Evolutionary conservation across 192 early-diverging fungal genomes (phyloP).

Genomic region (Coemansia sp.): DNA sequence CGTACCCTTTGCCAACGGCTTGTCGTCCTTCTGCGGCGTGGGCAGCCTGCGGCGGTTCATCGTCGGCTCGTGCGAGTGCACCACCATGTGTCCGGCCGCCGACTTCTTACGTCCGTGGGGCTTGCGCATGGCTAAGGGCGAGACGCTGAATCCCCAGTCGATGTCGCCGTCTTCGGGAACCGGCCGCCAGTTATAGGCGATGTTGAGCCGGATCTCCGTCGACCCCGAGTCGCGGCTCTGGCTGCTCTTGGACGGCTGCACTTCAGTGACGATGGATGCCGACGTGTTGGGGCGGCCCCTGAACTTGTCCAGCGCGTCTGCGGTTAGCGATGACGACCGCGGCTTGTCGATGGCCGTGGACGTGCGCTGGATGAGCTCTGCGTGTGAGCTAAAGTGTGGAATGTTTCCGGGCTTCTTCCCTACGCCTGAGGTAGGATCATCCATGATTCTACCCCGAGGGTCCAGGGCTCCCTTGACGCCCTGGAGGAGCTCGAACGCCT

Average conservation of each 20-base stretch:
- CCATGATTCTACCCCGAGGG: neutral
- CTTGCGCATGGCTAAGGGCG: slow-evolving; percentile 35
- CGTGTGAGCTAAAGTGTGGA: slow-evolving; percentile 45
- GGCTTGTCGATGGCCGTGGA: slow-evolving; percentile 36
- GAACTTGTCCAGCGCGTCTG: slow-evolving; percentile 15
- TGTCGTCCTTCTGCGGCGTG: slow-evolving; percentile 16
- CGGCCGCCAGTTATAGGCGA: slow-evolving; percentile 37
- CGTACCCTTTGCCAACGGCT: neutral
- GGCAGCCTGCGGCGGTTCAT: slow-evolving; percentile 42
- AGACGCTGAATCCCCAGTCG: slow-evolving; percentile 47
- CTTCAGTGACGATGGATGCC: slow-evolving; percentile 14
- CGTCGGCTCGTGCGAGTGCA: slow-evolving; percentile 44
- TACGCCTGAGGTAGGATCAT: slow-evolving; percentile 11
- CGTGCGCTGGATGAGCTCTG: slow-evolving; percentile 40
- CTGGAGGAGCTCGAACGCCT: slow-evolving; percentile 35
- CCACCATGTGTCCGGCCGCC: slow-evolving; percentile 23
- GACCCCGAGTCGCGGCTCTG: slow-evolving; percentile 30
- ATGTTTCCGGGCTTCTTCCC: slow-evolving; percentile 21
- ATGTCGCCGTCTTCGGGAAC: slow-evolving; percentile 26
- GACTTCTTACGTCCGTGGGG: slow-evolving; percentile 35
- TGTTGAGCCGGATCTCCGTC: slow-evolving; percentile 18
- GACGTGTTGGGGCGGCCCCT: slow-evolving; percentile 22
- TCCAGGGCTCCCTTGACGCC: neutral
- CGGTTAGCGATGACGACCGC: slow-evolving; percentile 41
- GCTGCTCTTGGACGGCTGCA: slow-evolving; percentile 12